Evolutionary conservation across 305 asterid species (phyloP).

Genomic region (Monarda citriodora): DNA sequence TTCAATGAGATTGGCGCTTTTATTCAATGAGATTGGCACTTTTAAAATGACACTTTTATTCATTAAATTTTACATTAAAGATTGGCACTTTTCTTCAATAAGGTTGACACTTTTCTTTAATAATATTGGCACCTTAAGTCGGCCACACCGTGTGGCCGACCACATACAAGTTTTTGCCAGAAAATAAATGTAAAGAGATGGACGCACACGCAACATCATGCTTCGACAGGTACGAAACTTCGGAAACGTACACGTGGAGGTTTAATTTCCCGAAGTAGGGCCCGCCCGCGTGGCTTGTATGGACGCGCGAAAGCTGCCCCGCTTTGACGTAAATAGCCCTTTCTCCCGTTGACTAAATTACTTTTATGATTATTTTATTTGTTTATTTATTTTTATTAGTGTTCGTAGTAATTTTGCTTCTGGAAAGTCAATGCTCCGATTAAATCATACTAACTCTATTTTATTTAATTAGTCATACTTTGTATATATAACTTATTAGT

Average conservation of each 20-base stretch:
- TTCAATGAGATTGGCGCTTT: too few species aligned
- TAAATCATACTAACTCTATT: too few species aligned
- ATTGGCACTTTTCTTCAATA: too few species aligned
- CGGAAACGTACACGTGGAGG: constrained; percentile 29
- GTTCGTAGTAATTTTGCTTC: not conserved
- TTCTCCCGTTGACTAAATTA: constrained; percentile 13
- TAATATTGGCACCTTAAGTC: too few species aligned
- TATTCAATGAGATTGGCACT: too few species aligned
- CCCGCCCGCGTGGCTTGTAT: constrained; percentile 15
- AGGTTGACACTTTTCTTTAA: too few species aligned
- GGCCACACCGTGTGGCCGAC: too few species aligned
- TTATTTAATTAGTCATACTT: too few species aligned
- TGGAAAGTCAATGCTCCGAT: constrained; percentile 10
- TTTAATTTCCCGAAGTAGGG: constrained; percentile 5
- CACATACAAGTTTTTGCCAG: too few species aligned
- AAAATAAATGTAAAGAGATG: not conserved
- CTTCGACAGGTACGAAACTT: constrained; percentile 3
- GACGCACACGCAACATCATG: constrained; percentile 30
- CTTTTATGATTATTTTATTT: not conserved
- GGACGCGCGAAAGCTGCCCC: constrained; percentile 20
- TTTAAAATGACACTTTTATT: too few species aligned
- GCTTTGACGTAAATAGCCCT: constrained; percentile 16
- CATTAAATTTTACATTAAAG: too few species aligned
- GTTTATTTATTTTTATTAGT: not conserved
- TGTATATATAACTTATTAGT: too few species aligned